Conservation (phyloP, 208 protist species). For the Novymonas esmeraldas region DNA sequence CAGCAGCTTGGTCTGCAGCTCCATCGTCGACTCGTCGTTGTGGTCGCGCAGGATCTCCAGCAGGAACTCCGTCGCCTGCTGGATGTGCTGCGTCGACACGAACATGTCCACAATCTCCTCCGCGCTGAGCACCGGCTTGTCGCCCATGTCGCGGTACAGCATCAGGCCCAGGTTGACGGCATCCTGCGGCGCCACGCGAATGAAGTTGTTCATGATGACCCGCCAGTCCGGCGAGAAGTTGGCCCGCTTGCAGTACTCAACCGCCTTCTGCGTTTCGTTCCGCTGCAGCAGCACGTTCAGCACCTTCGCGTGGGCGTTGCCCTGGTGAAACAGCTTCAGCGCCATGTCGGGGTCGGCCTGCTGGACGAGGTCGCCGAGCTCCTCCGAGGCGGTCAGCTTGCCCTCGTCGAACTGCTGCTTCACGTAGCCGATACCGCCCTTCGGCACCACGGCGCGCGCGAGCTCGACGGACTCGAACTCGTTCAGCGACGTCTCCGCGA, state of each 20-base stretch:
- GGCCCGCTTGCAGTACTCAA: slow-evolving; percentile 97
- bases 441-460: slow-evolving; percentile 94
- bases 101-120: slow-evolving; percentile 97
- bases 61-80: slow-evolving; percentile 97
- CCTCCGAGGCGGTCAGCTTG: slow-evolving; percentile 98
- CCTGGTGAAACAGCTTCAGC: slow-evolving; percentile 98
- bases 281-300: slow-evolving; percentile 94
- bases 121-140: slow-evolving; percentile 76
- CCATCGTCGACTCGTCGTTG: slow-evolving; percentile 88
- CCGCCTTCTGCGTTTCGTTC: slow-evolving; percentile 97
- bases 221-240: slow-evolving; percentile 97
- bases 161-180: slow-evolving; percentile 93
- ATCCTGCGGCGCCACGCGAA: slow-evolving; percentile 91
- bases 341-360: slow-evolving; percentile 92
- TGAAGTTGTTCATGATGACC: slow-evolving; percentile 93
- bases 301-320: slow-evolving; percentile 94
- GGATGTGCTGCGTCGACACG: slow-evolving; percentile 94
- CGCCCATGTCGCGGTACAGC: slow-evolving; percentile 87
- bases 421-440: slow-evolving; percentile 90
- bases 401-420: slow-evolving; percentile 99
- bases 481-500: slow-evolving; percentile 98
- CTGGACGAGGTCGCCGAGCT: slow-evolving; percentile 98
- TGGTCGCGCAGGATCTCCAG: slow-evolving; percentile 97
- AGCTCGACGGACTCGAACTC: slow-evolving; percentile 98
- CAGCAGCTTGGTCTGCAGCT: slow-evolving; percentile 99